These are phyloP conservation scores for Aureobasidium sp. DNA, from an alignment of 2,329 filamentous ascomycete species.

Conservation along the genomic window DNA sequence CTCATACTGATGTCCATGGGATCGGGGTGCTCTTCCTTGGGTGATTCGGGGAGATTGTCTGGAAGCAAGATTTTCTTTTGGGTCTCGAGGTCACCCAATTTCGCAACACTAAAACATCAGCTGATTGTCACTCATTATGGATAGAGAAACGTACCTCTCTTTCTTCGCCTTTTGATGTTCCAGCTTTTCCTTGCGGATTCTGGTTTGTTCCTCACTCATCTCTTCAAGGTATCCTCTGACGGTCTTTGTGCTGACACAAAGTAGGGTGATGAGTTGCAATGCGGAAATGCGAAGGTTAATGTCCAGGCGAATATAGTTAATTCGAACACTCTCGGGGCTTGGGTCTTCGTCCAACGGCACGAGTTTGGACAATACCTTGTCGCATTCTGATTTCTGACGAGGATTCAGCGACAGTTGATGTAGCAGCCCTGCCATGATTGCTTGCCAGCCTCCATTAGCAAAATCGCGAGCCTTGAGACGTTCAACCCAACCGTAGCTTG, in stretches of 20 bases:
- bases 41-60: slow-evolving; percentile 62
- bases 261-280: slow-evolving; percentile 76
- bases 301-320: slow-evolving; percentile 68
- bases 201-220: slow-evolving; percentile 89
- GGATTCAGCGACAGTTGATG: slow-evolving; percentile 76
- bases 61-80: slow-evolving; percentile 66
- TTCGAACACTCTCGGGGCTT: slow-evolving; percentile 63
- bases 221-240: slow-evolving; percentile 85
- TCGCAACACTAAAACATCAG: slow-evolving; percentile 4
- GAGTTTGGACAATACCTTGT: slow-evolving; percentile 72
- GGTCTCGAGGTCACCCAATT: slow-evolving; percentile 55
- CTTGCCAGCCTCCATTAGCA: slow-evolving; percentile 79
- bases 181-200: slow-evolving; percentile 91
- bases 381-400: slow-evolving; percentile 62
- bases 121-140: not conserved
- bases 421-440: slow-evolving; percentile 79
- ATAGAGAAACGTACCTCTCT: slow-evolving; percentile 13
- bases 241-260: slow-evolving; percentile 78
- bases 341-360: slow-evolving; percentile 71
- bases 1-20: slow-evolving; percentile 32
- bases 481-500: slow-evolving; percentile 75
- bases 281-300: slow-evolving; percentile 75
- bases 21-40: slow-evolving; percentile 40
- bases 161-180: slow-evolving; percentile 77
- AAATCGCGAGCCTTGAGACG: slow-evolving; percentile 78